Evolutionary conservation across 1,284 basidiomycete species (phyloP), one percentile per base, ranked within the genome.

Genomic region (Irpex rosettiformis): DNA sequence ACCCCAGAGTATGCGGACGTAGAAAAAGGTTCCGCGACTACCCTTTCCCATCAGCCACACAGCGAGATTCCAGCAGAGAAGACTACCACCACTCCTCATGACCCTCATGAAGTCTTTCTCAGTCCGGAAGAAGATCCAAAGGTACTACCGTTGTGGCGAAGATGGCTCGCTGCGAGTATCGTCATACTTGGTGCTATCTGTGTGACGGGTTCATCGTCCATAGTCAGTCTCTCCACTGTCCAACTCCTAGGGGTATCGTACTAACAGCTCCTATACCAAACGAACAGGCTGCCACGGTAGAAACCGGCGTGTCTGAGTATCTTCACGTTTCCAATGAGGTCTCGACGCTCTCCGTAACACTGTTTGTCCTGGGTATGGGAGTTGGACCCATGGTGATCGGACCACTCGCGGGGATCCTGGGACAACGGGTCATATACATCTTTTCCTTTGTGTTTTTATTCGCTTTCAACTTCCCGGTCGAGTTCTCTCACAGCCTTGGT

Each of bases 171-270:
- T 5, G 79, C 88, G 2, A 60, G 81, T 8, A 73, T 80, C 3
- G 83, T 88, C 59, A 78, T 79, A 54, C 70, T 73, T 1, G 79
- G 80, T 1, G 78, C 85, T 1, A 72, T 85, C 2, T 88, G 87
- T 65, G 86, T 85, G 10, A 86, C 89, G 0, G 89, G 84, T 67
- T 80, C 84, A 18, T 91, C 88, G 0, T 88, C 86, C 2, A 80
- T 90, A 74, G 86, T 86, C 58, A 58, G 83, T 57, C n/a, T n/a
- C n/a, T n/a, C 30, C 11, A 22, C 7, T 33, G 18, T 11, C 33
- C 4, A 37, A 37, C 2, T 37, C 10, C 16, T 37, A 8, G 8
- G 8, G 30, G 21, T 6, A 40, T n/a, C 11, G n/a, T 21, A 30
- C 29, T 40, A 16, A 53, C 27, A 33, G 6, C 52, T n/a, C 27